Evolutionary conservation across 495 filamentous ascomycete genomes (phyloP), one percentile per base, ranked within the genome.

Genomic region (Hypomontagnella submonticulosa): DNA sequence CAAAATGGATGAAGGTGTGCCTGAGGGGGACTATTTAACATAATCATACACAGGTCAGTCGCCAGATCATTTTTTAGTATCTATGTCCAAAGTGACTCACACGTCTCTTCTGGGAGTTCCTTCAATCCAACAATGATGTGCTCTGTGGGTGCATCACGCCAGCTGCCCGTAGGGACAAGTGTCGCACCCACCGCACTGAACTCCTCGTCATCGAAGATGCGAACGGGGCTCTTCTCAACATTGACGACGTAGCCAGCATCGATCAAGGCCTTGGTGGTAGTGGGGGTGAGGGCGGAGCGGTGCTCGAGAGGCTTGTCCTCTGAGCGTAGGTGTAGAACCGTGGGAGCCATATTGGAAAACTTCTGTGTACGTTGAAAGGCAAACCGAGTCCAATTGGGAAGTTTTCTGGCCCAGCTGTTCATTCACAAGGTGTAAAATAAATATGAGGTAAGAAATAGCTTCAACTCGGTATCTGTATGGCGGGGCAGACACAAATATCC

Each of bases 91-190:
- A 37, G 4, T 30, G 18, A 75, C 81, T 77, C 75, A 83, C 84
- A 92, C 32, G 88, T 87, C 69, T 96, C 90, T 72, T 96, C 92
- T 5, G 91, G 91, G 12, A 97, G 83, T 80, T 97, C 95, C 84
- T 99, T 99, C 47, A 99, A 83, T 36, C 95, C 94, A 61, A 97
- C 83, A 69, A 96, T 92, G 71, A 92, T 91, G 71, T 93, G 86
- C 57, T 92, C 87, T 64, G 83, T 80, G 18, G 95, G 92, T 0
- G 88, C 91, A 53, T 84, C 77, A 13, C 74, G 81, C 94, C 95
- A 98, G 44, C 87, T 91, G 27, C 90, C 88, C 69, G 91, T 89
- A 12, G 88, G 86, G 4, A 97, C 90, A n/a, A 97, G 80, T 3
- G 80, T 88, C 20, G 88, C 90, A 30, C 92, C 93, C 15, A 87